Conservation (phyloP, 78 protist genomes). For the Chrysochromulina parva region DNA sequence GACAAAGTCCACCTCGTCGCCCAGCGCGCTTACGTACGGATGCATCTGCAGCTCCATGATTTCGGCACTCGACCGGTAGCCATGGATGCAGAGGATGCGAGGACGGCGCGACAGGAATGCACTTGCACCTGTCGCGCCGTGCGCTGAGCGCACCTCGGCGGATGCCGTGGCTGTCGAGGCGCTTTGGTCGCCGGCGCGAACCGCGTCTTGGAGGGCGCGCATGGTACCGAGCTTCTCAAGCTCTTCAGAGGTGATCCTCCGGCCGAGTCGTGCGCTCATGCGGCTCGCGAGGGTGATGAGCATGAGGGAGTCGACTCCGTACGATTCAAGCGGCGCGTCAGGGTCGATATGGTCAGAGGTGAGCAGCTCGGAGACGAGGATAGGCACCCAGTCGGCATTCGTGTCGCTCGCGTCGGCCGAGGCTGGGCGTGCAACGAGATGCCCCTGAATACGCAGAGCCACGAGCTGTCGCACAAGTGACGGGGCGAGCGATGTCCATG, state of each 20-base stretch:
- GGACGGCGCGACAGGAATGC: neutral
- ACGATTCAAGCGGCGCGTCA: neutral
- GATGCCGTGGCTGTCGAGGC: too few species aligned
- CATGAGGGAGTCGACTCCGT: neutral
- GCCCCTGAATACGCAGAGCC: too few species aligned
- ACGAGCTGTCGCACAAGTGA: neutral
- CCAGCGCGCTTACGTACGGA: neutral
- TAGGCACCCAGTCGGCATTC: too few species aligned
- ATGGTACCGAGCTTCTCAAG: neutral
- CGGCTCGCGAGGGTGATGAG: neutral
- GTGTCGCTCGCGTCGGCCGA: too few species aligned
- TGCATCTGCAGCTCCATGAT: neutral
- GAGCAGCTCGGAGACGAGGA: too few species aligned
- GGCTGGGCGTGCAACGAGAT: too few species aligned
- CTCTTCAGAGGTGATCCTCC: neutral
- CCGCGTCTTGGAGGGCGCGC: neutral
- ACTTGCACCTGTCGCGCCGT: too few species aligned
- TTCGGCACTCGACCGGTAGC: neutral
- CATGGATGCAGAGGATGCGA: neutral
- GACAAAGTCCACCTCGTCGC: neutral
- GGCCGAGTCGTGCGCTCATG: neutral
- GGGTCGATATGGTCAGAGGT: neutral
- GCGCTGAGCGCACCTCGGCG: too few species aligned
- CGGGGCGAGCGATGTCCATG: neutral
- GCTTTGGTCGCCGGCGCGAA: neutral